These are phyloP conservation scores for Globisporangium takayamanum DNA, from an alignment of 352 stramenopile genomes.

Conservation along the genomic window DNA sequence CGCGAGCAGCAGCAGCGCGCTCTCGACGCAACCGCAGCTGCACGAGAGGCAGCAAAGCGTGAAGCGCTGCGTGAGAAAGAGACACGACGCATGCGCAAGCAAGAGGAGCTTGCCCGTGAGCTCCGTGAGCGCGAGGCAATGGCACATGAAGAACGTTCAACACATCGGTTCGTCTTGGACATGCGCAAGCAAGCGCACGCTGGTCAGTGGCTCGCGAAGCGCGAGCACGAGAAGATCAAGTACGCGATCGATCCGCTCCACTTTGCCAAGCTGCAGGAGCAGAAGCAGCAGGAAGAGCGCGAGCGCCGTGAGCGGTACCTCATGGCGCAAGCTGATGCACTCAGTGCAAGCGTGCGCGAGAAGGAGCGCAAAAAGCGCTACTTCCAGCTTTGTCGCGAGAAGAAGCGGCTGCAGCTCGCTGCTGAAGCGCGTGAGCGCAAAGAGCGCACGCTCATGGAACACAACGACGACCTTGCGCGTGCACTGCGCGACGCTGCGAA, in stretches of 20 bases:
- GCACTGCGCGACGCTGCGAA: conserved; percentile 8
- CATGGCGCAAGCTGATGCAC: conserved; percentile 38
- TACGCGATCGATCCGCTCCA: conserved; percentile 54
- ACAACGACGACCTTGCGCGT: conserved; percentile 32
- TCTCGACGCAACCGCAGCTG: conserved; percentile 1
- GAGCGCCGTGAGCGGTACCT: conserved; percentile 43
- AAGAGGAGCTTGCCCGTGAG: conserved; percentile 35
- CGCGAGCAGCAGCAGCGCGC: conserved; percentile 14
- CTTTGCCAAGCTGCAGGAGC: conserved; percentile 32
- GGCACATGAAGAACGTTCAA: conserved; percentile 30
- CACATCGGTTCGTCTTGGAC: conserved; percentile 30
- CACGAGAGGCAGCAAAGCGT: conserved; percentile 12
- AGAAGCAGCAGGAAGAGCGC: conserved; percentile 36
- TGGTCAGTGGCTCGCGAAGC: conserved; percentile 35
- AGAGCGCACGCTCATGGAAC: conserved; percentile 30
- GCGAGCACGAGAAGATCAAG: conserved; percentile 33
- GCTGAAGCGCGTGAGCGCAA: conserved; percentile 25
- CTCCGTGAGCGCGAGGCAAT: conserved; percentile 26
- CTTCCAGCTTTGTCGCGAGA: conserved; percentile 34
- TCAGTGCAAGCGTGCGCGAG: conserved; percentile 19
- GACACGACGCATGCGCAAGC: conserved; percentile 19
- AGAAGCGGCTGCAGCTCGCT: conserved; percentile 21
- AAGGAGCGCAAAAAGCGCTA: conserved; percentile 32
- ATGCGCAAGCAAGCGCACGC: conserved; percentile 30
- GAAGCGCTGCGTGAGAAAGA: conserved; percentile 21